A percentile compares a stretch with the other conserved stretches of the same genome.
Evolutionary conservation across 2,329 filamentous ascomycete species (phyloP).

Genomic region (Xylaria multiplex): DNA sequence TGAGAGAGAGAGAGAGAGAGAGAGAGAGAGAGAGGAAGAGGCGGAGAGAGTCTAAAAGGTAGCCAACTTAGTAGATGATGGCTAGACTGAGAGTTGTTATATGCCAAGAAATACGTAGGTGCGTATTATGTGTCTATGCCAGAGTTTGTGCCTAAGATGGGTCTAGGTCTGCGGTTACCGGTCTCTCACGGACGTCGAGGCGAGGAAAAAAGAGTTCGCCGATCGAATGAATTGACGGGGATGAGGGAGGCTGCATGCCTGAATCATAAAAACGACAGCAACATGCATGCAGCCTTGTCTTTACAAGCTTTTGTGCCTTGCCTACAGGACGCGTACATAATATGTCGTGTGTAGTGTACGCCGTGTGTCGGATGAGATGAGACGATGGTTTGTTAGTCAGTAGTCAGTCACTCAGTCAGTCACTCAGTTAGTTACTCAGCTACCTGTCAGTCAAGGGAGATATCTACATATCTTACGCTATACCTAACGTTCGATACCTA

Average conservation of each 20-base stretch:
- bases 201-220: conserved; percentile 16
- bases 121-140: conserved; percentile 23
- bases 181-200: conserved; percentile 7
- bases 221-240: conserved; percentile 19
- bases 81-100: neutral
- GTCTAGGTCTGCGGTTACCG: conserved; percentile 13
- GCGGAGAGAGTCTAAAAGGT: neutral
- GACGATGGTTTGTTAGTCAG: conserved; percentile 3
- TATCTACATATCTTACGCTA: too few relatives aligned
- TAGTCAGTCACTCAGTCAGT: neutral
- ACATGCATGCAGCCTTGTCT: conserved; percentile 33
- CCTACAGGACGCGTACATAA: neutral
- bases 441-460: too few relatives aligned
- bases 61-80: neutral
- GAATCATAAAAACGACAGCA: conserved; percentile 18
- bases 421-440: too few relatives aligned
- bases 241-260: conserved; percentile 29
- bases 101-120: conserved; percentile 24
- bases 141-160: conserved; percentile 39
- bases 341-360: too few relatives aligned
- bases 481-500: too few relatives aligned
- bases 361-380: conserved; percentile 14
- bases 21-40: neutral
- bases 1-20: neutral
- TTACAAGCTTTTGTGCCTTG: conserved; percentile 14